Evolutionary conservation across 805 yeast genomes (phyloP).

Genomic region (Yarrowia porcina): DNA sequence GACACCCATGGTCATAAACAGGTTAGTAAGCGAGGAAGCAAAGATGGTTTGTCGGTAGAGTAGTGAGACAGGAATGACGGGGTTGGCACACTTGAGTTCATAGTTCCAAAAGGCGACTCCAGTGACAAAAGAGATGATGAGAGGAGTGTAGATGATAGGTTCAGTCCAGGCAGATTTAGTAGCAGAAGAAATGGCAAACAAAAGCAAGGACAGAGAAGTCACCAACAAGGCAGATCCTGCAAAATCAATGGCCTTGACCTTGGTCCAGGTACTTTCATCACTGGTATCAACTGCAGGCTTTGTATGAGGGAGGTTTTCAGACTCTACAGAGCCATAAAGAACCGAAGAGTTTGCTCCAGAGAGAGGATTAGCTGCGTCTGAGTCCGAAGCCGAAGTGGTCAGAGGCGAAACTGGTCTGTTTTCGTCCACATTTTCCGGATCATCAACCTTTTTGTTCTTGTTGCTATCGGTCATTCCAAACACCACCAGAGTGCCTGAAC

Average conservation of each 20-base stretch:
- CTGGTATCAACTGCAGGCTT: constrained; percentile 23
- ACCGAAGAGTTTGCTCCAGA: constrained; percentile 17
- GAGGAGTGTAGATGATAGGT: constrained; percentile 41
- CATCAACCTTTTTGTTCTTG: constrained; percentile 27
- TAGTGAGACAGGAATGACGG: constrained; percentile 45
- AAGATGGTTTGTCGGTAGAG: constrained; percentile 50
- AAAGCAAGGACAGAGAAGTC: constrained; percentile 51
- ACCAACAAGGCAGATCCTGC: constrained; percentile 63
- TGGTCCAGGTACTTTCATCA: constrained; percentile 43
- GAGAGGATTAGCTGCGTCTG: neutral
- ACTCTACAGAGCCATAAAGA: constrained; percentile 35
- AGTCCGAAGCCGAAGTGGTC: neutral
- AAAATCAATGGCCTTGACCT: constrained; percentile 50
- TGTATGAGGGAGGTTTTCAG: constrained; percentile 6
- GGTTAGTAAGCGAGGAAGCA: constrained; percentile 62
- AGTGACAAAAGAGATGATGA: constrained; percentile 39
- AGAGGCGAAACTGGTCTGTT: constrained; percentile 7
- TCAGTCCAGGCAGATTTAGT: constrained; percentile 50
- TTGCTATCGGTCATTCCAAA: constrained; percentile 27
- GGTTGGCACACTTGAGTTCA: constrained; percentile 43
- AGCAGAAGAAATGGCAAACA: constrained; percentile 64
- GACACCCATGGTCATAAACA: constrained; percentile 67
- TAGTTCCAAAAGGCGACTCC: constrained; percentile 47
- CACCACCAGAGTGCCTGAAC: constrained; percentile 40
- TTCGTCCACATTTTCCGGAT: neutral